Evolutionary conservation across 2,329 filamentous ascomycete genomes (phyloP).

Genomic region (Monosporascus sp.): DNA sequence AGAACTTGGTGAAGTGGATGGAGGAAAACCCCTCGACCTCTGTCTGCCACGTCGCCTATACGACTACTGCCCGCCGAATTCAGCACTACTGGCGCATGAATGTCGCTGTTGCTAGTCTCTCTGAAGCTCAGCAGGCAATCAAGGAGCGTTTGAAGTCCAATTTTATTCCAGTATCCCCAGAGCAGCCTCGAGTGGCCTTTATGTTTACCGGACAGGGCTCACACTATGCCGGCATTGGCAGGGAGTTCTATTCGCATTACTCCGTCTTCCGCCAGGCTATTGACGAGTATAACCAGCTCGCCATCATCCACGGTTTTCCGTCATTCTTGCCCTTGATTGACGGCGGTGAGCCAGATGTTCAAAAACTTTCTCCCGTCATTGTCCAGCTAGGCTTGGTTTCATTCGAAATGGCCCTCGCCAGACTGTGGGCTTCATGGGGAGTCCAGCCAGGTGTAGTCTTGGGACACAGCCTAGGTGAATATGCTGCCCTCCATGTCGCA

Average conservation of each 20-base stretch:
- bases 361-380: conserved; percentile 43
- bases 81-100: conserved; percentile 55
- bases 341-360: conserved; percentile 37
- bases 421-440: conserved; percentile 52
- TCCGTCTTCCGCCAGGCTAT: conserved; percentile 46
- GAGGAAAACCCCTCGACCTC: conserved; percentile 46
- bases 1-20: conserved; percentile 50
- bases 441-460: conserved; percentile 50
- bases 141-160: conserved; percentile 36
- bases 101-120: conserved; percentile 36
- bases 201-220: conserved; percentile 54
- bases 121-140: conserved; percentile 39
- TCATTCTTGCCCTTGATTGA: conserved; percentile 49
- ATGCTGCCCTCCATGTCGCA: conserved; percentile 65
- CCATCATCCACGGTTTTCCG: conserved; percentile 48
- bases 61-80: conserved; percentile 60
- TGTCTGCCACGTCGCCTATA: conserved; percentile 58
- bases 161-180: conserved; percentile 36
- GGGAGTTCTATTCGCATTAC: conserved; percentile 43
- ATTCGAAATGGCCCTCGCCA: conserved; percentile 53
- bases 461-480: conserved; percentile 66
- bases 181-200: conserved; percentile 45
- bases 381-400: conserved; percentile 50
- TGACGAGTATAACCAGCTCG: conserved; percentile 52
- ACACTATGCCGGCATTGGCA: conserved; percentile 46